Conservation (phyloP, 176 grass and related monocot genomes). For the Oryza rufipogon region DNA sequence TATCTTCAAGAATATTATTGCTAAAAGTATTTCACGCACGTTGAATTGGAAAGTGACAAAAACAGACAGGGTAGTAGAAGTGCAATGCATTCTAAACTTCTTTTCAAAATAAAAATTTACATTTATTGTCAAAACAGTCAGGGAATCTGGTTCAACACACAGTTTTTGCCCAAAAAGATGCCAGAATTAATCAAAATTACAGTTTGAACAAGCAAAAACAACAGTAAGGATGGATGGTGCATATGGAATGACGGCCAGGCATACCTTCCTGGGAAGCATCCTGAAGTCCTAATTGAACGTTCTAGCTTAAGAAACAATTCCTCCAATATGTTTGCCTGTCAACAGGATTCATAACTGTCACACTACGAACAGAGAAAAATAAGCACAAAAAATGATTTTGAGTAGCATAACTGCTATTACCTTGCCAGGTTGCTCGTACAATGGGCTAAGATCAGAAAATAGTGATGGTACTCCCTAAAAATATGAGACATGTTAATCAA, state of each 20-base stretch:
- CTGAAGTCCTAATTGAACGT: slow-evolving; percentile 71
- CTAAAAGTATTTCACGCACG: slow-evolving; percentile 23
- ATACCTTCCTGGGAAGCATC: slow-evolving; percentile 98
- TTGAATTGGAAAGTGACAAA: slow-evolving; percentile 4
- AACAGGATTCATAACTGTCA: slow-evolving; percentile 25
- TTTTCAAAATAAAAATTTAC: background rate
- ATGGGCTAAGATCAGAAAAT: slow-evolving; percentile 91
- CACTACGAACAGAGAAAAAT: slow-evolving; percentile 22
- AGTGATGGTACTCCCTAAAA: slow-evolving; percentile 91
- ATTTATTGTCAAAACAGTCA: background rate
- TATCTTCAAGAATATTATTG: slow-evolving; percentile 9
- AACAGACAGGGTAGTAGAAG: slow-evolving; percentile 14
- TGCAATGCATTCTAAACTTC: background rate
- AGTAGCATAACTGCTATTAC: slow-evolving; percentile 51
- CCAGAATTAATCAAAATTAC: background rate
- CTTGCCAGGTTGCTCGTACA: slow-evolving; percentile 92
- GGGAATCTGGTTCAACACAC: background rate
- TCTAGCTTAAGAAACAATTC: slow-evolving; percentile 93
- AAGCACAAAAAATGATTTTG: slow-evolving; percentile 20
- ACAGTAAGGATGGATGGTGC: slow-evolving; percentile 5
- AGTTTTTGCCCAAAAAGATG: background rate
- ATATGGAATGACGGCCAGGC: background rate
- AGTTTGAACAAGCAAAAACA: background rate
- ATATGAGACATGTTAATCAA: slow-evolving; percentile 22
- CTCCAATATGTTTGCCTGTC: slow-evolving; percentile 86